Base-by-base conservation (phyloP, 1,284 basidiomycete genomes). In the Microbotryum violaceum region DNA sequence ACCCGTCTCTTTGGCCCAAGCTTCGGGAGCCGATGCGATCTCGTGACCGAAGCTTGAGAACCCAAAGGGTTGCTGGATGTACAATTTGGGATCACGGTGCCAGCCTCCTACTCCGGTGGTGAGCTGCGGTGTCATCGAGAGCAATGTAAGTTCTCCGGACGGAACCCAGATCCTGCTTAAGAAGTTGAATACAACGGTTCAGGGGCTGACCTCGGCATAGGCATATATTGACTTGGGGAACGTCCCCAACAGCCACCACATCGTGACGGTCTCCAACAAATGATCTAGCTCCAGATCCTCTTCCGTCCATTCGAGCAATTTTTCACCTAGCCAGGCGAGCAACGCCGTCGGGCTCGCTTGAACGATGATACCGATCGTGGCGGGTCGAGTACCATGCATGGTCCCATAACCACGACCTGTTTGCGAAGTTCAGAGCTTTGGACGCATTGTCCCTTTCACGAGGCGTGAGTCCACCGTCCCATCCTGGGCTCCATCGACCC, bases 261-360 rank as follows among this genome's bases (percentile, higher is more conserved):
- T 66, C 8, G 75, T 74, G 27, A 75, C 65, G 49, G 73, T 74
- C 18, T 74, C 71, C 50, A 77, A 71, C 27, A 77, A 72, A 3
- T 69, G 70, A 31, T 71, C 63, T 37, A 69, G 18, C 14, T 66
- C 47, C 2, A 70, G 75, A 16, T 66, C 66, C 12, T 68, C 61
- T 58, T 77, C 75, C 6, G 75, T 75, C 77, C 77, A 78, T 10
- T 71, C 72, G 44, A 71, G 62, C 56, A 72, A 73, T 67, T 79
- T 79, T 57, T 79, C 78, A 4, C 73, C 77, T 44, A 79, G 74
- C 76, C 76, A 79, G 2, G 76, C 74, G 16, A 78, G 73, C 0
- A 76, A 63, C 0, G 78, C 74, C 20, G 77, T 63, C 0, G 78
- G 78, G 1, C 70, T 75, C 42, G 71, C 70, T 18, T 72, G 74